A percentile compares a stretch with the other conserved stretches of the same genome.
Evolutionary conservation across 768 basidiomycete genomes (phyloP).

Genomic region (Botryobasidium botryosum): DNA sequence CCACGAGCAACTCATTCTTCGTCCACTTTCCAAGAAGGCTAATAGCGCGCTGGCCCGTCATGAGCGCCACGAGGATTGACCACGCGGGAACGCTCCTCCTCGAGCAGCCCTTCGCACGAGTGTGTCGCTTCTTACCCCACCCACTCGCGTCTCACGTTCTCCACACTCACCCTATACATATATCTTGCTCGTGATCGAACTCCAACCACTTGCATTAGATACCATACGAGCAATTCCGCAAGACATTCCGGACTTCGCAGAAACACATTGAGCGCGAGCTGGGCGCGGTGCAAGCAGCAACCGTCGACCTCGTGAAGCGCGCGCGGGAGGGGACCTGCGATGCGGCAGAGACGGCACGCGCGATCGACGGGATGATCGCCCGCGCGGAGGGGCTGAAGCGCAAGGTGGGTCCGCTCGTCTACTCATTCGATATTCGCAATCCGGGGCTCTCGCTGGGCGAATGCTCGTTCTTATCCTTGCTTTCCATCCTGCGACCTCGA

Average conservation of each 20-base stretch:
- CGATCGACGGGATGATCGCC: slow-evolving; percentile 60
- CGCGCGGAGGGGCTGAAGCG: slow-evolving; percentile 67
- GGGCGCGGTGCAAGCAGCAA: slow-evolving; percentile 35
- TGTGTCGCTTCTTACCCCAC: no score
- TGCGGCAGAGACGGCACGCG: slow-evolving; percentile 34
- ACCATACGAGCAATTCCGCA: slow-evolving; percentile 78
- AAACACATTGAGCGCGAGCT: slow-evolving; percentile 70
- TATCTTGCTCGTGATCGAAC: no score
- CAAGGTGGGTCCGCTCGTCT: slow-evolving; percentile 39
- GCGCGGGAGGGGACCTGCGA: no score
- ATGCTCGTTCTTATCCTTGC: not conserved
- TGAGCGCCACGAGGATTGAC: no score
- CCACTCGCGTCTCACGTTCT: no score
- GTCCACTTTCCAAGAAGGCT: no score
- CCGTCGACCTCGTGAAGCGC: slow-evolving; percentile 45
- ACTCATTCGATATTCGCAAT: slow-evolving; percentile 4
- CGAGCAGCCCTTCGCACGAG: no score
- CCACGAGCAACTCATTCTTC: no score
- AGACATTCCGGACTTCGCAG: slow-evolving; percentile 70
- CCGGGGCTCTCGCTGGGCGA: not conserved
- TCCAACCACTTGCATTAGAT: no score
- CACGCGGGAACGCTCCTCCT: no score
- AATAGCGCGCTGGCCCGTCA: no score
- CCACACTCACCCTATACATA: no score
- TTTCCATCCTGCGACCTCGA: slow-evolving; percentile 4